Evolutionary conservation across 331 rosid genomes (phyloP).

Genomic region (Telfairia occidentalis): DNA sequence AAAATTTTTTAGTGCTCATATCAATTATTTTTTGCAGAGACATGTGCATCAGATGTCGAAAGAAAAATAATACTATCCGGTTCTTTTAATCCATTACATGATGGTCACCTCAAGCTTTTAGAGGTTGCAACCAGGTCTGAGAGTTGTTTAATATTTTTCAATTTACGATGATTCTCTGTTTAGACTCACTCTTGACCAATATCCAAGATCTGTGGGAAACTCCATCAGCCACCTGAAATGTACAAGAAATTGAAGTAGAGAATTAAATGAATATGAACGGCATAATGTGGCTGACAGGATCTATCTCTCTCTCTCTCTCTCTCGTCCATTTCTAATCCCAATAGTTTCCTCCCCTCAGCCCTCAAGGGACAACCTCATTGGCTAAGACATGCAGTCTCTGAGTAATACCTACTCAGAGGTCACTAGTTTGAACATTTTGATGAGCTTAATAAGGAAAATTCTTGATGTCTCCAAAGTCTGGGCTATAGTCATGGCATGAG

Average conservation of each 20-base stretch:
- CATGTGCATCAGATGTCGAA: conserved; percentile 28
- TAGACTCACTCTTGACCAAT: conserved; percentile 1
- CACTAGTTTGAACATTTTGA: too few relatives aligned
- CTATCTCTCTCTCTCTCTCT: background rate
- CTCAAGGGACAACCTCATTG: too few relatives aligned
- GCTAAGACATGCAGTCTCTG: too few relatives aligned
- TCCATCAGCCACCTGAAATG: background rate
- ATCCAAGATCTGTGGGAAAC: background rate
- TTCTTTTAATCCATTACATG: conserved; percentile 86
- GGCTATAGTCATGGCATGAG: too few relatives aligned
- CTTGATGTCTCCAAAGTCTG: too few relatives aligned
- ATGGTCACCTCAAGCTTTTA: conserved; percentile 76
- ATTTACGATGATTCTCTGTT: background rate
- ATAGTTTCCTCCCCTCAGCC: background rate
- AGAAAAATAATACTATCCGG: conserved; percentile 74
- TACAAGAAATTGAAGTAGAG: background rate
- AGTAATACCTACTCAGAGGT: too few relatives aligned
- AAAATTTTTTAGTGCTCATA: background rate
- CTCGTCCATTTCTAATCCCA: conserved; percentile 5
- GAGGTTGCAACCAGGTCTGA: conserved; percentile 74
- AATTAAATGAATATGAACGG: background rate
- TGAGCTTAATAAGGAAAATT: too few relatives aligned
- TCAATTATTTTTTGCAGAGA: conserved; percentile 25
- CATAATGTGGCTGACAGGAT: background rate
- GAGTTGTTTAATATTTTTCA: conserved; percentile 6